Conservation (phyloP, 2,329 filamentous ascomycete genomes). For the Hymenoscyphus albidus region DNA sequence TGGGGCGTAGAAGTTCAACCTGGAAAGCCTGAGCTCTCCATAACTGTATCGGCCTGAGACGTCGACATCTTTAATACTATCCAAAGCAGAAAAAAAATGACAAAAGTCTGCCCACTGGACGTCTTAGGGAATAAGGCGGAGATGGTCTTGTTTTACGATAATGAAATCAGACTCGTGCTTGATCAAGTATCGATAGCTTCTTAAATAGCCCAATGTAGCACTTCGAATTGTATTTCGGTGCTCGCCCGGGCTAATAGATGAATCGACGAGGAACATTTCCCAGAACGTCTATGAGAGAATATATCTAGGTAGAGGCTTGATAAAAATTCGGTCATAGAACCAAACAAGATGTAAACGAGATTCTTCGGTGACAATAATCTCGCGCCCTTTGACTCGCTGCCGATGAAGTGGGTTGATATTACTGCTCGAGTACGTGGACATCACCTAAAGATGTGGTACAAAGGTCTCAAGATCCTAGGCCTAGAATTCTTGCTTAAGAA, state of each 20-base stretch:
- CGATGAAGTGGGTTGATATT: conserved; percentile 25
- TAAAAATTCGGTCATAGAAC: conserved; percentile 30
- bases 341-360: conserved; percentile 36
- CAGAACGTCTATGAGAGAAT: conserved; percentile 32
- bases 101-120: conserved; percentile 1
- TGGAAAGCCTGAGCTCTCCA: conserved; percentile 34
- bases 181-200: conserved; percentile 34
- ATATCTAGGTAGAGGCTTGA: no score
- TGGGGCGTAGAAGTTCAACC: conserved; percentile 15
- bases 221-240: conserved; percentile 3
- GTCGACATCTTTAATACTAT: conserved; percentile 17
- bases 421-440: conserved; percentile 1
- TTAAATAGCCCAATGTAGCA: conserved; percentile 33
- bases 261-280: conserved; percentile 18
- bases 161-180: conserved; percentile 35
- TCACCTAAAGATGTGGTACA: conserved; percentile 6
- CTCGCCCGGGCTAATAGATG: neutral
- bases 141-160: conserved; percentile 30
- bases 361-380: conserved; percentile 36
- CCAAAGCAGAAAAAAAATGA: conserved; percentile 17
- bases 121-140: conserved; percentile 18
- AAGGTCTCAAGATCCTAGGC: conserved; percentile 2
- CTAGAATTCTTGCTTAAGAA: neutral
- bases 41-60: conserved; percentile 33
- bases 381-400: conserved; percentile 31